A percentile compares a stretch with the other conserved stretches of the same genome.
Conservation (phyloP, 108 stramenopile genomes). For the Thalassiosira profunda region DNA sequence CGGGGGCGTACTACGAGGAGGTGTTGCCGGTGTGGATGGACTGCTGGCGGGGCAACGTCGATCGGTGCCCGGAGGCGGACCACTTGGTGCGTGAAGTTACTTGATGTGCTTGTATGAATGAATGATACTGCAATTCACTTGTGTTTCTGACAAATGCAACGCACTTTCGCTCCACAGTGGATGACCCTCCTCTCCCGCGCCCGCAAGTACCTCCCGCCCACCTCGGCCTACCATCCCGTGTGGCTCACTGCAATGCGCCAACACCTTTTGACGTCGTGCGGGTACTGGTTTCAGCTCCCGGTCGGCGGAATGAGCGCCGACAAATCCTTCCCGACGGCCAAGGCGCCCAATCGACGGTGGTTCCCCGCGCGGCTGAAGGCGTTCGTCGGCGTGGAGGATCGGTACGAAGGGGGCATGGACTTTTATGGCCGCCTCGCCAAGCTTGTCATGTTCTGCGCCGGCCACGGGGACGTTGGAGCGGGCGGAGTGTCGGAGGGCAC, state of each 20-base stretch:
- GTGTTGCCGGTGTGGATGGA: conserved; percentile 78
- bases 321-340: conserved; percentile 75
- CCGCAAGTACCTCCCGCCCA: conserved; percentile 83
- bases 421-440: conserved; percentile 86
- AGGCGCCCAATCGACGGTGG: conserved; percentile 52
- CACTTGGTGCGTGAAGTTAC: too few relatives aligned
- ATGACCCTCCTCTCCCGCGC: conserved; percentile 84
- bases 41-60: conserved; percentile 83
- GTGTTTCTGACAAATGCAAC: too few relatives aligned
- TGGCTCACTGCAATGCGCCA: conserved; percentile 81
- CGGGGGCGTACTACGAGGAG: conserved; percentile 60
- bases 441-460: conserved; percentile 78
- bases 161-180: too few relatives aligned
- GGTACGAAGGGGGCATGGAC: conserved; percentile 88
- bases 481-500: conserved; percentile 72
- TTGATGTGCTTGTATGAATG: too few relatives aligned
- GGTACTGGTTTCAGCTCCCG: conserved; percentile 90
- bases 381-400: conserved; percentile 67
- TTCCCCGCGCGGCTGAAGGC: conserved; percentile 78
- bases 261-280: conserved; percentile 68
- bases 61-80: conserved; percentile 90
- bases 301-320: conserved; percentile 79
- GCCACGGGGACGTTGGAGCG: conserved; percentile 11
- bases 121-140: too few relatives aligned
- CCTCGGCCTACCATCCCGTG: too few relatives aligned